phyloP scores from a whole-genome alignment of 768 basidiomycete species.

The Termitomyces bulborhizus region DNA sequence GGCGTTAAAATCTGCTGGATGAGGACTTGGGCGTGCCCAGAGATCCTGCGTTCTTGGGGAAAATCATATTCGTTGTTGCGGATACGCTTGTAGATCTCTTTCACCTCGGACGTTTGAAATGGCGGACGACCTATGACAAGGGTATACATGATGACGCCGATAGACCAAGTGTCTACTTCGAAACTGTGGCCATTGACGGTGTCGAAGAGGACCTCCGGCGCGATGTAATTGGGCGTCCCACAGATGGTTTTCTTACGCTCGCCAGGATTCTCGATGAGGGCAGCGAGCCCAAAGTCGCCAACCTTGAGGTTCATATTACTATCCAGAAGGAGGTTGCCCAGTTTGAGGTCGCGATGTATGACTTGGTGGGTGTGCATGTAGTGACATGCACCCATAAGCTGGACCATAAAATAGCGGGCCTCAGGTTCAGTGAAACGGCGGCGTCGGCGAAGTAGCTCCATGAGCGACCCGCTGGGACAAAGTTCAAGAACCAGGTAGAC shows the following conservation, averaged over 20 bases:
- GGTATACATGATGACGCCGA: slow-evolving; percentile 96
- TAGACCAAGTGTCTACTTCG: slow-evolving; percentile 97
- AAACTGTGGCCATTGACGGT: slow-evolving; percentile 95
- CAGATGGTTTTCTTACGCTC: slow-evolving; percentile 99
- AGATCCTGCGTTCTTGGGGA: slow-evolving; percentile 69
- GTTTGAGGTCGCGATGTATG: slow-evolving; percentile 95
- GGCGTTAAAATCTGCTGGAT: slow-evolving; percentile 83
- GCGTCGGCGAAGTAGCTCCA: slow-evolving; percentile 86
- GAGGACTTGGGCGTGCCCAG: slow-evolving; percentile 66
- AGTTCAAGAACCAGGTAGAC: slow-evolving; percentile 98
- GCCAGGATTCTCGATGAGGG: slow-evolving; percentile 92
- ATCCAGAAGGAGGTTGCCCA: slow-evolving; percentile 93
- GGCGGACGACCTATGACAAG: slow-evolving; percentile 92
- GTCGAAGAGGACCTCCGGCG: slow-evolving; percentile 95
- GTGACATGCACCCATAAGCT: slow-evolving; percentile 91
- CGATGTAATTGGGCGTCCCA: slow-evolving; percentile 98
- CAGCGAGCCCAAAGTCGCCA: slow-evolving; percentile 95
- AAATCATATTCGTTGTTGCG: slow-evolving; percentile 92
- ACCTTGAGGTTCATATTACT: slow-evolving; percentile 92
- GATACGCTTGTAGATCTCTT: slow-evolving; percentile 94
- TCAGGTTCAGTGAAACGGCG: slow-evolving; percentile 89
- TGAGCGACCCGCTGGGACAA: slow-evolving; percentile 83
- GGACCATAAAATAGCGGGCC: slow-evolving; percentile 87
- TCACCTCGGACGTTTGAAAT: slow-evolving; percentile 98
- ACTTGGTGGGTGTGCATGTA: slow-evolving; percentile 98